Percentiles rank a stretch among this genome's conserved stretches.
Evolutionary conservation across 1,139 yeast species (phyloP).

Genomic region (Blastobotrys arbuscula): DNA sequence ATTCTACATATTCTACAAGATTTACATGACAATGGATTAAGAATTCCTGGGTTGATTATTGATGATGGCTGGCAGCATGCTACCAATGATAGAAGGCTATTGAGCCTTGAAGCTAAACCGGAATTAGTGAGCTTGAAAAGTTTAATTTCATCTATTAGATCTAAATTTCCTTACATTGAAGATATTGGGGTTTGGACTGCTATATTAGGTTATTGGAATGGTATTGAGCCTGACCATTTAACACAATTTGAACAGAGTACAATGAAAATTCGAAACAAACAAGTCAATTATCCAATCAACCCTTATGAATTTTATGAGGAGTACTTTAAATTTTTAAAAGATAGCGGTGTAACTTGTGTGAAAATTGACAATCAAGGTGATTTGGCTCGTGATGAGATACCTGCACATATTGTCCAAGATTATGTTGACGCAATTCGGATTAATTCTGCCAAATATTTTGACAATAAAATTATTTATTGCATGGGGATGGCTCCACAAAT

Average conservation of each 20-base stretch:
- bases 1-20: slow-evolving; percentile 24
- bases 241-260: slow-evolving; percentile 15
- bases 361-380: slow-evolving; percentile 32
- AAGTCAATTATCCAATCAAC: slow-evolving; percentile 16
- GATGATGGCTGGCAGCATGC: slow-evolving; percentile 34
- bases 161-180: slow-evolving; percentile 27
- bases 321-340: slow-evolving; percentile 25
- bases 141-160: slow-evolving; percentile 21
- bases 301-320: slow-evolving; percentile 25
- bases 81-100: slow-evolving; percentile 22
- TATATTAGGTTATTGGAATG: slow-evolving; percentile 32
- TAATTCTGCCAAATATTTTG: slow-evolving; percentile 22
- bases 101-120: slow-evolving; percentile 23
- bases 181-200: slow-evolving; percentile 35
- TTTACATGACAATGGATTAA: slow-evolving; percentile 23
- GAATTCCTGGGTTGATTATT: slow-evolving; percentile 26
- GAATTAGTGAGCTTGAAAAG: slow-evolving; percentile 28
- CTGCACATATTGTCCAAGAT: slow-evolving; percentile 11
- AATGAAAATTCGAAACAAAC: slow-evolving; percentile 14
- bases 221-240: slow-evolving; percentile 25
- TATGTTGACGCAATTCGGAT: slow-evolving; percentile 15
- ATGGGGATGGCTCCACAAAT: slow-evolving; percentile 32
- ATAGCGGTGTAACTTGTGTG: slow-evolving; percentile 27
- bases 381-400: slow-evolving; percentile 22
- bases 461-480: slow-evolving; percentile 30